Evolutionary conservation across 352 stramenopile genomes (phyloP), one percentile per base, ranked within the genome.

Genomic region (Pythium biforme): DNA sequence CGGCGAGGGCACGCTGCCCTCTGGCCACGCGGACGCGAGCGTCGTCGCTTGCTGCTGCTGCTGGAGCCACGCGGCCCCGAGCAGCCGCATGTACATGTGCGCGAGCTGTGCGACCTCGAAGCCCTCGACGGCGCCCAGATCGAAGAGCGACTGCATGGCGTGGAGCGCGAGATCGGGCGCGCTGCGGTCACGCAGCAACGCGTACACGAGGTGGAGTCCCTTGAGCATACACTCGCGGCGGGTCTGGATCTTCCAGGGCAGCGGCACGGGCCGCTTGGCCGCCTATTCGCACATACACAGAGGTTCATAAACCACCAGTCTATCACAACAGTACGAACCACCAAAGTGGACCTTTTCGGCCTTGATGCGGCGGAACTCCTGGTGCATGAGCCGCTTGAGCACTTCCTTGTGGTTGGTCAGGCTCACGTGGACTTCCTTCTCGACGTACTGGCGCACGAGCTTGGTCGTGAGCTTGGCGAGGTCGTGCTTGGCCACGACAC

Each of bases 401-500:
- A 94, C 77, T 48, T 95, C 86, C 60, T 94, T 94, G 76, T 95
- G 86, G 74, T 86, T 92, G 61, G 79, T 81, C 34, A 95, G 75
- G 60, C 84, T 95, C 62, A 95, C 82, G 64, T 74, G 75, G n/a
- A 95, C 72, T 39, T 93, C 78, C 59, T 92, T 94, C 67, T 95
- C 86, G 49, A 95, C 84, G 29, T 79, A 74, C 69, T 93, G 81
- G 22, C 86, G 86, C 68, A 95, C 84, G 45, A 94, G 55, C 52
- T 92, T 92, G 33, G 83, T 93, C 14, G 79, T 86, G 39, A 92
- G 68, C 48, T 90, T 86, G 33, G 72, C 55, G 25, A 86, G 66
- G 60, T 90, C 84, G 62, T 89, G 75, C 56, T 74, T 77, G 23
- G 72, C 73, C 48, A 95, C 88, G 20, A 94, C 73, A 23, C 57